Percentiles rank a stretch among this genome's conserved stretches.
Conservation (phyloP, 371 early-diverging fungal species). For the Lichtheimia corymbifera region DNA sequence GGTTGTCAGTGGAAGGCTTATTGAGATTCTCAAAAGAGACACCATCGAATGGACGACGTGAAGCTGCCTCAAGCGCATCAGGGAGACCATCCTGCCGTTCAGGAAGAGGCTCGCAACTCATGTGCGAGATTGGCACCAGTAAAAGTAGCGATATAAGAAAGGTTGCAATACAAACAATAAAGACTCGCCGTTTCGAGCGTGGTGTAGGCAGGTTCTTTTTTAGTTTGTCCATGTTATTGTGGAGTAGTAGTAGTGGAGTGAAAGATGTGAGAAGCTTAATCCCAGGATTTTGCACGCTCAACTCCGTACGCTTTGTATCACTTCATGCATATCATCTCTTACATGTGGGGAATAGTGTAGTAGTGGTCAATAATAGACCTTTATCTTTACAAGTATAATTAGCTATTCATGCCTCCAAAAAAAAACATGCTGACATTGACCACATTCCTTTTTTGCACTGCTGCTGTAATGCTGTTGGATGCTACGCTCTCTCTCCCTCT, state of each 20-base stretch:
- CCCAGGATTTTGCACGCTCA: too few relatives aligned
- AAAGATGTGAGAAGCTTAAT: background rate
- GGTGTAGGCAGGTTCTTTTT: background rate
- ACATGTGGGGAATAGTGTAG: too few relatives aligned
- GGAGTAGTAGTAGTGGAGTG: conserved; percentile 1
- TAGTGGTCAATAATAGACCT: too few relatives aligned
- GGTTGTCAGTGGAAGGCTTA: background rate
- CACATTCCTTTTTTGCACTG: too few relatives aligned
- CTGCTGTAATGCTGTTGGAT: too few relatives aligned
- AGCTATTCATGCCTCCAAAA: too few relatives aligned
- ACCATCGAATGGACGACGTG: background rate
- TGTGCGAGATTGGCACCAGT: background rate
- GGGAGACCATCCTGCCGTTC: conserved; percentile 7
- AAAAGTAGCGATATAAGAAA: background rate
- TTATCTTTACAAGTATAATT: too few relatives aligned
- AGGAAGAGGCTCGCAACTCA: background rate
- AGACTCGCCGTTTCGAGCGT: conserved; percentile 3
- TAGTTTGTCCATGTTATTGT: conserved; percentile 4
- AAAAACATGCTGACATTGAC: too few relatives aligned
- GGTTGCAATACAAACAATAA: background rate
- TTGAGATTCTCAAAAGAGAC: conserved; percentile 15
- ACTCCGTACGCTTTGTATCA: too few relatives aligned
- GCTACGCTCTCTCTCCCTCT: too few relatives aligned
- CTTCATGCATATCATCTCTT: too few relatives aligned
- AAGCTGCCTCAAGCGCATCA: background rate